Evolutionary conservation across 164 flowering plant species (phyloP).

Genomic region (Umbellularia californica): DNA sequence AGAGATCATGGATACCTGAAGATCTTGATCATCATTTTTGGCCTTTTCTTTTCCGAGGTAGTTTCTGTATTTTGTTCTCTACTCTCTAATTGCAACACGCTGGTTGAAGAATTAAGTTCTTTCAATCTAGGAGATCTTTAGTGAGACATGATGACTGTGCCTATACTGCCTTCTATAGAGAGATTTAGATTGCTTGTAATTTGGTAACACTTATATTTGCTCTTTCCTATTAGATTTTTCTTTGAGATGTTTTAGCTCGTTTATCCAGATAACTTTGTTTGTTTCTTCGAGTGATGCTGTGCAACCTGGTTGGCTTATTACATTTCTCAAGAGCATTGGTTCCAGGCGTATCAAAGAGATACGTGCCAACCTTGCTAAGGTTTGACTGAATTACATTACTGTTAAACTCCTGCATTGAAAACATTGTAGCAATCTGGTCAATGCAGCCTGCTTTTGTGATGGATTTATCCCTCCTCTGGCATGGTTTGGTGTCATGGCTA

Average conservation of each 20-base stretch:
- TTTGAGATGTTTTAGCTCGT: not conserved
- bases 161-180: not conserved
- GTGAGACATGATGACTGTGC: not conserved
- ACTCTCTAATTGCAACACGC: no score
- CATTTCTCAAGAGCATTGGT: constrained; percentile 48
- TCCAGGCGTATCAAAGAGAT: constrained; percentile 46
- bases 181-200: not conserved
- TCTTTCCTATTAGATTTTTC: not conserved
- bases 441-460: not conserved
- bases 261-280: constrained; percentile 79
- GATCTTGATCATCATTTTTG: no score
- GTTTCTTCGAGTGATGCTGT: constrained; percentile 89
- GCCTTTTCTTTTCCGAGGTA: no score
- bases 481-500: not conserved
- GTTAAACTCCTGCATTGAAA: not conserved
- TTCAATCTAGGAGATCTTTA: not conserved
- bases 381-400: constrained; percentile 23
- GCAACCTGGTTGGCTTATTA: constrained; percentile 78
- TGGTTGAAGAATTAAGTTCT: not conserved
- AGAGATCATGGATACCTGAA: no score
- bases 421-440: not conserved
- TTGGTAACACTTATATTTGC: not conserved
- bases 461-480: not conserved
- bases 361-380: constrained; percentile 74
- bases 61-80: no score